A percentile compares a stretch with the other conserved stretches of the same genome.
Evolutionary conservation across 2,329 filamentous ascomycete species (phyloP).

Genomic region (Furcasterigmium furcatum): DNA sequence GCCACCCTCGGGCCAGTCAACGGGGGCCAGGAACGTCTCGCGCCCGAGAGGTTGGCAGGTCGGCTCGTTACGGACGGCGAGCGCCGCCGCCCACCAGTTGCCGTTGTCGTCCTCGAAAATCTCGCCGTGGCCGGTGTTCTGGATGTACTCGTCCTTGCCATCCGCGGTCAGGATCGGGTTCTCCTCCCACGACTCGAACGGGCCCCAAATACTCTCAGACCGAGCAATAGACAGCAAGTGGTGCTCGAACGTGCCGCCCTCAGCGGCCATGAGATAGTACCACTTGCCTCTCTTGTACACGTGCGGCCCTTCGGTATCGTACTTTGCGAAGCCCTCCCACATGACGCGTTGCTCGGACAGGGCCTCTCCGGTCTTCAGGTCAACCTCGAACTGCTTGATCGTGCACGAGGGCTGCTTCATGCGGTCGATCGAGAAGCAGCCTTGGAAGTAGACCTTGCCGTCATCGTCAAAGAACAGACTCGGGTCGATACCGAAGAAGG

Average conservation of each 20-base stretch:
- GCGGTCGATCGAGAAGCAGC: conserved; percentile 8
- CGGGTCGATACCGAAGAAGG: conserved; percentile 38
- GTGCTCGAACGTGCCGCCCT: conserved; percentile 29
- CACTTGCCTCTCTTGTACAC: conserved; percentile 29
- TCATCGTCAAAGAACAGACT: conserved; percentile 41
- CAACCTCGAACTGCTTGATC: conserved; percentile 14
- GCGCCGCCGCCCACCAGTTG: conserved; percentile 30
- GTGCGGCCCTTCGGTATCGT: conserved; percentile 15
- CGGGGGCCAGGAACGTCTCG: conserved; percentile 2
- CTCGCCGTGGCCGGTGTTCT: conserved; percentile 55
- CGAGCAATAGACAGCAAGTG: conserved; percentile 24
- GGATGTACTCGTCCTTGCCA: conserved; percentile 40
- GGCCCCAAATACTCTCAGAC: conserved; percentile 18
- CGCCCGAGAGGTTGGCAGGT: conserved; percentile 2
- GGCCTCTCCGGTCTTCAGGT: conserved; percentile 13
- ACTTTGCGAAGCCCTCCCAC: conserved; percentile 22
- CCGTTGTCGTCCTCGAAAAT: conserved; percentile 44
- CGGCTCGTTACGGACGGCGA: conserved; percentile 1
- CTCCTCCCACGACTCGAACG: conserved; percentile 14
- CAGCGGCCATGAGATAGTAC: conserved; percentile 35
- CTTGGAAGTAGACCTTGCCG: conserved; percentile 26
- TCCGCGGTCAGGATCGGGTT: conserved; percentile 40
- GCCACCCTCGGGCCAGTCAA: conserved; percentile 5
- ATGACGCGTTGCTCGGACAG: conserved; percentile 18
- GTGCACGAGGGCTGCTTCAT: conserved; percentile 2